A percentile compares a stretch with the other conserved stretches of the same genome.
Conservation (phyloP, 192 early-diverging fungal genomes). For the Chytriomyces sp. region DNA sequence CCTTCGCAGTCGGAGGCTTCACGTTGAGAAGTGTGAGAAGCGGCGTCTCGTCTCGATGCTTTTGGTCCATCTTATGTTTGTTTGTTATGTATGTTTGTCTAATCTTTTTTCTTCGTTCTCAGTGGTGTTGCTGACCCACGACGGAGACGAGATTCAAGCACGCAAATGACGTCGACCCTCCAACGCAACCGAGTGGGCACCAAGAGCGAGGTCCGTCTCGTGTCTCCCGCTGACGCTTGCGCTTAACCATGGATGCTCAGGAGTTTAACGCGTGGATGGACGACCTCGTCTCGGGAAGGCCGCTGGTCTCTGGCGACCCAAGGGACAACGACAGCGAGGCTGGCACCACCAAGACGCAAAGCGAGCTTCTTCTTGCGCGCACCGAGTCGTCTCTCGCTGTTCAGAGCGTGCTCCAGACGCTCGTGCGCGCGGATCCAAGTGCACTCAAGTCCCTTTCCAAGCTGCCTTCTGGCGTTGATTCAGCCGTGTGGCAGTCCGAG, state of each 20-base stretch:
- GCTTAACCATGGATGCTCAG: not conserved
- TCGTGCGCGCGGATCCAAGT: constrained; percentile 66
- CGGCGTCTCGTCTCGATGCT: not conserved
- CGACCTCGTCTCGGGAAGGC: not conserved
- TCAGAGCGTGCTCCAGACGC: constrained; percentile 79
- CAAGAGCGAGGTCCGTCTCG: not conserved
- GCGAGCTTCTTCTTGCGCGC: constrained; percentile 51
- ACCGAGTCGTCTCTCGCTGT: constrained; percentile 72
- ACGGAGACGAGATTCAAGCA: too few relatives aligned
- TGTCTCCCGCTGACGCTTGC: not conserved
- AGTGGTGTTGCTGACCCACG: too few relatives aligned
- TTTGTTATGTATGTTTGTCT: too few relatives aligned
- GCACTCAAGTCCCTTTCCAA: constrained; percentile 63
- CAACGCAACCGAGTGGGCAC: not conserved
- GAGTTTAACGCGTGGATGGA: not conserved
- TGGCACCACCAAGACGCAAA: not conserved
- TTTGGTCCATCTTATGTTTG: not conserved
- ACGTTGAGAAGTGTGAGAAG: not conserved
- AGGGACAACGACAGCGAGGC: not conserved
- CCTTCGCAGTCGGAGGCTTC: not conserved
- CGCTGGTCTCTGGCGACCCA: too few relatives aligned
- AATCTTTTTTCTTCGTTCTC: too few relatives aligned
- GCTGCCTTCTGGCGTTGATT: constrained; percentile 61
- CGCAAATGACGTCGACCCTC: not conserved
- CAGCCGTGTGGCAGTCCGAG: constrained; percentile 83